These are phyloP conservation scores for Naganishia cerealis DNA, from an alignment of 1,284 basidiomycete genomes.

Conservation along the genomic window DNA sequence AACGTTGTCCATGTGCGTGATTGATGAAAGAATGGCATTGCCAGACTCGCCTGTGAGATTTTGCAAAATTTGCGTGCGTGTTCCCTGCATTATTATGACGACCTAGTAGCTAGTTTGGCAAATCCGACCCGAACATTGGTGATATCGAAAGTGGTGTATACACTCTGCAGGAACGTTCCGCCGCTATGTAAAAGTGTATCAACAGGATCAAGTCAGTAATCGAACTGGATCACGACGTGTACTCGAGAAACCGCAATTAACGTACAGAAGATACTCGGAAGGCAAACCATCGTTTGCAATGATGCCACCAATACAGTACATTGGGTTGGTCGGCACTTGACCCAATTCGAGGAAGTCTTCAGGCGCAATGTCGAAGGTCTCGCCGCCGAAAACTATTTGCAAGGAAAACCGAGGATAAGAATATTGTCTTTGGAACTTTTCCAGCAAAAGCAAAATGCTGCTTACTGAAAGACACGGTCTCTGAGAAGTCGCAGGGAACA, in stretches of 20 bases:
- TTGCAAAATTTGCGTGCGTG: not conserved
- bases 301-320: constrained; percentile 25
- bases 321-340: constrained; percentile 22
- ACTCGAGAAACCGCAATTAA: not conserved
- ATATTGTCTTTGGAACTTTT: not conserved
- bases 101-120: constrained; percentile 14
- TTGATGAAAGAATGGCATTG: not conserved
- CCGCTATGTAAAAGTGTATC: not conserved
- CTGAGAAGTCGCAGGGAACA: constrained; percentile 26
- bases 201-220: not conserved
- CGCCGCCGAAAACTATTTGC: constrained; percentile 18
- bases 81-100: not conserved
- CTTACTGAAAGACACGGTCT: constrained; percentile 26
- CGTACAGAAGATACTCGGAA: constrained; percentile 17
- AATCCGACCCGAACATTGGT: constrained; percentile 27
- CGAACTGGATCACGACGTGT: not conserved
- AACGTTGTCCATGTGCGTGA: constrained; percentile 7
- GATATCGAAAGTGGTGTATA: constrained; percentile 30
- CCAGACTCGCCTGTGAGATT: not conserved
- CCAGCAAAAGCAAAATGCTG: not conserved
- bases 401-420: not conserved
- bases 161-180: constrained; percentile 21
- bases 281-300: constrained; percentile 18
- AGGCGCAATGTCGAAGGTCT: constrained; percentile 16
- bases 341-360: constrained; percentile 21